phyloP scores from a whole-genome alignment of 2,329 filamentous ascomycete species.

The Colletotrichum spinosum region DNA sequence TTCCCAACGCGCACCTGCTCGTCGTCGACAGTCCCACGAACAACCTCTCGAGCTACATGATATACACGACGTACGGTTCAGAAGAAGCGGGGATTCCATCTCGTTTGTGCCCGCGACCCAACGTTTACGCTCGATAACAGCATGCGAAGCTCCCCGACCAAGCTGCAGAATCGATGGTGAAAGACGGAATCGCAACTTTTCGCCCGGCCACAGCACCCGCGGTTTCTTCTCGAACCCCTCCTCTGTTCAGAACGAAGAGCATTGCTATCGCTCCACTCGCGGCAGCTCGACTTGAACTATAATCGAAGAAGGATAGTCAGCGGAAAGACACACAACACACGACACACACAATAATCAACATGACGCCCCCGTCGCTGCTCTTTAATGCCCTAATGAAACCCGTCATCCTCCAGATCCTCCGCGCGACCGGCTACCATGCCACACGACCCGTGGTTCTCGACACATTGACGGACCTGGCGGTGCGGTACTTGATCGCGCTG shows the following conservation, averaged over 20 bases:
- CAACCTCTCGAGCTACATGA: slow-evolving; percentile 1
- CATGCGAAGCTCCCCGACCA: slow-evolving; percentile 29
- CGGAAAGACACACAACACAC: background rate
- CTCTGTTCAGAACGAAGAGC: background rate
- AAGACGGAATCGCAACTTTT: slow-evolving; percentile 31
- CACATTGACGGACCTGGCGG: slow-evolving; percentile 86
- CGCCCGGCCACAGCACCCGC: slow-evolving; percentile 34
- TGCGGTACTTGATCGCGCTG: slow-evolving; percentile 81
- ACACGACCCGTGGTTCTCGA: slow-evolving; percentile 86
- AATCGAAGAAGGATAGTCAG: background rate
- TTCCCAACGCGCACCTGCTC: slow-evolving; percentile 25
- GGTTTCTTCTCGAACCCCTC: slow-evolving; percentile 32
- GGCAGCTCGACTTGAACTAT: background rate
- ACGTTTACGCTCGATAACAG: slow-evolving; percentile 20
- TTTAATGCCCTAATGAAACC: slow-evolving; percentile 86
- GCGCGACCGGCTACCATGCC: slow-evolving; percentile 89
- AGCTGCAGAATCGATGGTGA: slow-evolving; percentile 34
- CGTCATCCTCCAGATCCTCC: slow-evolving; percentile 88
- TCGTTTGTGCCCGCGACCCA: slow-evolving; percentile 1
- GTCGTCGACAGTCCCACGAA: background rate
- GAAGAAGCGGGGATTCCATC: background rate
- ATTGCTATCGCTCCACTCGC: background rate
- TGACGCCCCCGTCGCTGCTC: slow-evolving; percentile 60
- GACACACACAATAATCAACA: slow-evolving; percentile 39
- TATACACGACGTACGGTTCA: background rate